Conservation (phyloP, 2,329 filamentous ascomycete species). For the Furcasterigmium sp. region DNA sequence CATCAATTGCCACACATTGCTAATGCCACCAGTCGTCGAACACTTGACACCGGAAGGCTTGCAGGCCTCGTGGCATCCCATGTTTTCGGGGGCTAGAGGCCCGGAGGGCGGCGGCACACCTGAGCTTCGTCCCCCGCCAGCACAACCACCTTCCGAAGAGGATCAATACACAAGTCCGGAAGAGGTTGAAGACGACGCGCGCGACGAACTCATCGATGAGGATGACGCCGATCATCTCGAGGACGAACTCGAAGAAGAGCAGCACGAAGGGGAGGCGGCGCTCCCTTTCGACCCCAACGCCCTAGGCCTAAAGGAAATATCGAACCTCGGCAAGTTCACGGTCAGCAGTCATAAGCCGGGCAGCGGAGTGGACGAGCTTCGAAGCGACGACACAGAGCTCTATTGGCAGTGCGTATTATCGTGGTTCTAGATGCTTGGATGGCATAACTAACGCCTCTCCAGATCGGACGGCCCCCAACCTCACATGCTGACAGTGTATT, state of each 20-base stretch:
- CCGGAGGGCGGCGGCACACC: neutral
- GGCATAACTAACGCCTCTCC: neutral
- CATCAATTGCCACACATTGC: neutral
- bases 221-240: constrained; percentile 5
- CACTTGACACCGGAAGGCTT: neutral
- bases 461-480: constrained; percentile 81
- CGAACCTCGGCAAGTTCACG: constrained; percentile 76
- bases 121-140: neutral
- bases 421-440: neutral
- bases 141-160: constrained; percentile 12
- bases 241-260: constrained; percentile 27
- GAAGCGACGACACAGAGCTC: constrained; percentile 64
- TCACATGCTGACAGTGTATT: constrained; percentile 78
- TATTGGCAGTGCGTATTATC: constrained; percentile 66
- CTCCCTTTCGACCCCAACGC: constrained; percentile 46
- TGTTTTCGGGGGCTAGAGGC: neutral
- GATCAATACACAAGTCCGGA: constrained; percentile 22
- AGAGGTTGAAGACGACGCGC: constrained; percentile 19
- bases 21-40: neutral
- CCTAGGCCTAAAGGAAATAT: constrained; percentile 71
- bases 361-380: constrained; percentile 70
- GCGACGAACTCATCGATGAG: constrained; percentile 15
- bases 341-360: constrained; percentile 79
- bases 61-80: neutral
- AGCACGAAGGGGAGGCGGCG: constrained; percentile 28